Conservation (phyloP, 75 land plant genomes). For the Gnetum montanum region DNA sequence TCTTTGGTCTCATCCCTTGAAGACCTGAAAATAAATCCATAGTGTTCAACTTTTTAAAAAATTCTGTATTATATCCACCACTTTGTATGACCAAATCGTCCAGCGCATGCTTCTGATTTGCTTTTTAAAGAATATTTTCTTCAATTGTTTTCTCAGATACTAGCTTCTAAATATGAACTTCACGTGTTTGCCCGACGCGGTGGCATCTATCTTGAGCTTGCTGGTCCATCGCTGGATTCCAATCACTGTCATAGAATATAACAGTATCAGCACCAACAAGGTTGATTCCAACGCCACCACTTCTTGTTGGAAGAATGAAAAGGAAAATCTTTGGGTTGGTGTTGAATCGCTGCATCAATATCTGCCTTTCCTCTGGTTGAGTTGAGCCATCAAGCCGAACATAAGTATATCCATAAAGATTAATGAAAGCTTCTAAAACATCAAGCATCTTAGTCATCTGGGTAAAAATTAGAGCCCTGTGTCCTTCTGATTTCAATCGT, state of each 20-base stretch:
- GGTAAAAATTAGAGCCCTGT: constrained; percentile 90
- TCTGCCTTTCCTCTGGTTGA: constrained; percentile 96
- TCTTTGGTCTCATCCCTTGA: constrained; percentile 15
- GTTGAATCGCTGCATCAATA: constrained; percentile 96
- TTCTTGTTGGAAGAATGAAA: constrained; percentile 90
- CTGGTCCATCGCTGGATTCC: constrained; percentile 94
- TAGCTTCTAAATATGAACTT: constrained; percentile 93
- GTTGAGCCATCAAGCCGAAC: constrained; percentile 99
- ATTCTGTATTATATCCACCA: constrained; percentile 97
- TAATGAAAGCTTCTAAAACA: constrained; percentile 96
- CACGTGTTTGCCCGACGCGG: constrained; percentile 89
- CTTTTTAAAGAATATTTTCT: constrained; percentile 96
- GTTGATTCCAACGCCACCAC: constrained; percentile 94
- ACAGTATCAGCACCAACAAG: constrained; percentile 98
- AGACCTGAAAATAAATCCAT: constrained; percentile 90
- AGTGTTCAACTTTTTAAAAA: constrained; percentile 95
- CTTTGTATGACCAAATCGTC: constrained; percentile 99
- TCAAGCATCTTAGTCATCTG: constrained; percentile 99
- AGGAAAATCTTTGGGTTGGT: constrained; percentile 95
- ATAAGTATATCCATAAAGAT: constrained; percentile 95
- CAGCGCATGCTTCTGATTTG: constrained; percentile 93
- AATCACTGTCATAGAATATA: constrained; percentile 96
- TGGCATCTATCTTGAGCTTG: constrained; percentile 99
- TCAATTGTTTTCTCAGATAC: constrained; percentile 97
- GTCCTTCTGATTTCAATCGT: constrained; percentile 69